These are phyloP conservation scores for Daedaleopsis nitida DNA, from an alignment of 768 basidiomycete species.

Conservation along the genomic window DNA sequence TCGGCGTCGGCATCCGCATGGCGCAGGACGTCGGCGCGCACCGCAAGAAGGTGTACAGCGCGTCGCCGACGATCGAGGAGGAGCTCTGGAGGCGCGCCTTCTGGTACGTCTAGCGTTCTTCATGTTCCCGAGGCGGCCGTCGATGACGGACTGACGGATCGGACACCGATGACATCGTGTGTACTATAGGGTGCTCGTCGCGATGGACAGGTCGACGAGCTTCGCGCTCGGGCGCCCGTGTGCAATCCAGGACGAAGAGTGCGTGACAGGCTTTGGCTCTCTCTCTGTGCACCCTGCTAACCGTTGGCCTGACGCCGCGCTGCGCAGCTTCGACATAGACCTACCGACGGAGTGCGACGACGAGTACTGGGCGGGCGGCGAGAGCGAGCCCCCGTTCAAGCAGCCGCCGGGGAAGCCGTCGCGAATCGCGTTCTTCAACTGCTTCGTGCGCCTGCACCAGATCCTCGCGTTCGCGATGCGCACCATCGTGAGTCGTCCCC, in stretches of 20 bases:
- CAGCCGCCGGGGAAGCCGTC: constrained; percentile 66
- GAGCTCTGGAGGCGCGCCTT: constrained; percentile 78
- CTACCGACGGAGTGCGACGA: constrained; percentile 82
- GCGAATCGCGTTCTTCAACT: constrained; percentile 61
- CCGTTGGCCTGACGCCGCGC: background rate
- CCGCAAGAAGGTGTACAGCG: constrained; percentile 45
- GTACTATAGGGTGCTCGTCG: constrained; percentile 47
- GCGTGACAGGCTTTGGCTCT: constrained; percentile 35
- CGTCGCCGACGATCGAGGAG: constrained; percentile 50
- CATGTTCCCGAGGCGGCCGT: background rate
- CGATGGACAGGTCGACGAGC: constrained; percentile 49
- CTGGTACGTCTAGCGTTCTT: constrained; percentile 41
- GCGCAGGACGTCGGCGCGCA: constrained; percentile 81
- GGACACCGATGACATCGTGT: background rate
- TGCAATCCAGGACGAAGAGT: constrained; percentile 77
- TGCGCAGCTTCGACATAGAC: constrained; percentile 68
- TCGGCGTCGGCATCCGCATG: constrained; percentile 66
- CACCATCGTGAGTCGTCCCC: constrained; percentile 55
- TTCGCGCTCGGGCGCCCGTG: constrained; percentile 66
- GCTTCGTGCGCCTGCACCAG: constrained; percentile 63
- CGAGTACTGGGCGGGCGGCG: constrained; percentile 69
- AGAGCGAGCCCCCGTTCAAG: constrained; percentile 57
- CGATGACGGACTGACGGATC: background rate
- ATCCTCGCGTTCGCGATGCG: constrained; percentile 70
- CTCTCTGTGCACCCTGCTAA: background rate